phyloP scores from a whole-genome alignment of 2,329 filamentous ascomycete species.

The Hymenoscyphus albidus region DNA sequence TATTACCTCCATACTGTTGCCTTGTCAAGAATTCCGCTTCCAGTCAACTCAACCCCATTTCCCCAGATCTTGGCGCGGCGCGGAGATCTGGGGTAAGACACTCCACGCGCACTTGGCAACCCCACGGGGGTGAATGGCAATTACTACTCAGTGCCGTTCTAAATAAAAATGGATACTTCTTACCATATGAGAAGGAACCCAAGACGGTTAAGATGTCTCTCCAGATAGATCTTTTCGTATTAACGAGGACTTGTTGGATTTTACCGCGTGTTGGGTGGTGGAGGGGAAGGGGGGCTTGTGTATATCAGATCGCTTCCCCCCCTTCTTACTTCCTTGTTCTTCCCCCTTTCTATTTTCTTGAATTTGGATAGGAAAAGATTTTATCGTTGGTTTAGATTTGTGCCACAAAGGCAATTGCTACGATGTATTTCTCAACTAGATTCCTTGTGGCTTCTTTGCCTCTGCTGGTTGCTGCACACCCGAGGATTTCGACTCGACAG shows the following conservation, averaged over 20 bases:
- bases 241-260: too few relatives aligned
- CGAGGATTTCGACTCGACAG: conserved; percentile 6
- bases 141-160: too few relatives aligned
- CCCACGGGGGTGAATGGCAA: not conserved
- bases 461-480: conserved; percentile 1
- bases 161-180: not conserved
- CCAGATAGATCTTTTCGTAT: too few relatives aligned
- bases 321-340: not conserved
- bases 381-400: not conserved
- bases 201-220: not conserved
- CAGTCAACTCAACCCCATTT: not conserved
- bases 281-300: too few relatives aligned
- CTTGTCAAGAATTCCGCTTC: not conserved
- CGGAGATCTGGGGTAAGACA: not conserved
- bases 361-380: not conserved
- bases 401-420: not conserved
- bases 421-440: conserved; percentile 3
- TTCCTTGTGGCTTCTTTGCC: conserved; percentile 1
- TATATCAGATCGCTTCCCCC: too few relatives aligned
- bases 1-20: not conserved
- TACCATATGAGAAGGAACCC: not conserved
- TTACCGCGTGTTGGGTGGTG: too few relatives aligned
- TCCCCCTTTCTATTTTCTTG: not conserved
- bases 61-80: not conserved
- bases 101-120: not conserved